These are phyloP conservation scores for Xylaria sp. DNA, from an alignment of 2,329 filamentous ascomycete species.

Conservation along the genomic window DNA sequence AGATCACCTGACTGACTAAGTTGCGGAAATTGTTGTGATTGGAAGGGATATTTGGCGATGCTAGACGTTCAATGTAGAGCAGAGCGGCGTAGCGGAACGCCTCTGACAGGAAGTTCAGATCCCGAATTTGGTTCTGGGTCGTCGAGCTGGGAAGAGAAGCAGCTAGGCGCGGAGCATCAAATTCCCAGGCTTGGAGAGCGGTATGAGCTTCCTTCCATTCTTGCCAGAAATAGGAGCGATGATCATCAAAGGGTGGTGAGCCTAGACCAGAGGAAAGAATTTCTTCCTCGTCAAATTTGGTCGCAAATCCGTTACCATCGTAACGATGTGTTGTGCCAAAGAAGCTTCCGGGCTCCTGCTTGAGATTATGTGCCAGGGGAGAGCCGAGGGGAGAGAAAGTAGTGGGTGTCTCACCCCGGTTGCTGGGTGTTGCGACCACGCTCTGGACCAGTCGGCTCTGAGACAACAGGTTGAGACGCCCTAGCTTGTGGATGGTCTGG, in stretches of 20 bases:
- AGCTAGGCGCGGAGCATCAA: slow-evolving; percentile 67
- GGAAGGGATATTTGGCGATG: slow-evolving; percentile 78
- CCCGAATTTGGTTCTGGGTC: slow-evolving; percentile 72
- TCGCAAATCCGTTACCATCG: slow-evolving; percentile 74
- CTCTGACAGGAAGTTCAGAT: slow-evolving; percentile 85
- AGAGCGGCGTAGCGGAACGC: slow-evolving; percentile 90
- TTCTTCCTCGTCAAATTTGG: slow-evolving; percentile 66
- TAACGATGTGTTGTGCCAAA: slow-evolving; percentile 69
- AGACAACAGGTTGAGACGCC: slow-evolving; percentile 84
- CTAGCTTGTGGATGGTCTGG: slow-evolving; percentile 84
- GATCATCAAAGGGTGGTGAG: slow-evolving; percentile 63
- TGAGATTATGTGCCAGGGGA: slow-evolving; percentile 57
- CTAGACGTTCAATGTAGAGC: slow-evolving; percentile 89
- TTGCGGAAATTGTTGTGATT: slow-evolving; percentile 82
- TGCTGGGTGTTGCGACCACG: slow-evolving; percentile 44
- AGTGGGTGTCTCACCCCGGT: slow-evolving; percentile 45
- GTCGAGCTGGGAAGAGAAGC: slow-evolving; percentile 62
- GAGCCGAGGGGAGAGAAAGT: slow-evolving; percentile 55
- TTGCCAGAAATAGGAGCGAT: slow-evolving; percentile 78
- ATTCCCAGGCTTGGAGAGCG: slow-evolving; percentile 83
- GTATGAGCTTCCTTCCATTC: slow-evolving; percentile 86
- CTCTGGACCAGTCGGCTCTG: slow-evolving; percentile 70
- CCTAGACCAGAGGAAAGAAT: slow-evolving; percentile 56
- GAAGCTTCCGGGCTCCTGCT: slow-evolving; percentile 57
- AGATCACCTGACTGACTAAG: slow-evolving; percentile 83